These are phyloP conservation scores for Ajuga chamaepitys DNA, from an alignment of 257 asterid genomes.

Conservation along the genomic window DNA sequence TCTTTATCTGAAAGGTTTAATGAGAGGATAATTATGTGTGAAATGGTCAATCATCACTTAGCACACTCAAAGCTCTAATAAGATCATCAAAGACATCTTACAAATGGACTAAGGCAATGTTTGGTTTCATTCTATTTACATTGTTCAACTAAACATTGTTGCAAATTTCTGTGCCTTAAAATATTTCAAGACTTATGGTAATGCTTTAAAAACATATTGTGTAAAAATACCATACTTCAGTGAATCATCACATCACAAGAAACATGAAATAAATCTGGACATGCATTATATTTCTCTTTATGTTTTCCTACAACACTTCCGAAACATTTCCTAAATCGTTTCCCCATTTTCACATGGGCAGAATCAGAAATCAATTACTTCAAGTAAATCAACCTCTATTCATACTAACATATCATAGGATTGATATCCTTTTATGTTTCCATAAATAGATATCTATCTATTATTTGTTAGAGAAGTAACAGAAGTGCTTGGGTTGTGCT, in stretches of 20 bases:
- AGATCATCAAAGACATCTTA: background rate
- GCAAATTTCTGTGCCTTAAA: too few relatives aligned
- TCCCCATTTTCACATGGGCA: background rate
- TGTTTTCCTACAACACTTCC: background rate
- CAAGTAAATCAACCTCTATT: background rate
- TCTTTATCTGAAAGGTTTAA: too few relatives aligned
- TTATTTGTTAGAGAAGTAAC: background rate
- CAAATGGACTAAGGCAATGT: background rate
- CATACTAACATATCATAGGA: background rate
- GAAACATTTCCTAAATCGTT: background rate
- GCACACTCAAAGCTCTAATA: background rate
- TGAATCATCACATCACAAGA: too few relatives aligned
- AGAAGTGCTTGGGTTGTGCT: background rate
- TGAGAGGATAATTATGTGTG: background rate
- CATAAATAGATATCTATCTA: background rate
- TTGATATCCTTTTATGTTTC: background rate
- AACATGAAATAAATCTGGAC: background rate
- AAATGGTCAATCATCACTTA: background rate
- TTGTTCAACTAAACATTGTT: too few relatives aligned
- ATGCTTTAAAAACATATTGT: too few relatives aligned
- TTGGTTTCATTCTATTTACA: constrained; percentile 4
- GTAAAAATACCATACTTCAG: too few relatives aligned
- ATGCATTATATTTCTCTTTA: background rate
- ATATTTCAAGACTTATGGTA: too few relatives aligned
- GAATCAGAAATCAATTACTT: background rate